Conservation (phyloP, 164 flowering plant species). For the Tetracentron sinense region DNA sequence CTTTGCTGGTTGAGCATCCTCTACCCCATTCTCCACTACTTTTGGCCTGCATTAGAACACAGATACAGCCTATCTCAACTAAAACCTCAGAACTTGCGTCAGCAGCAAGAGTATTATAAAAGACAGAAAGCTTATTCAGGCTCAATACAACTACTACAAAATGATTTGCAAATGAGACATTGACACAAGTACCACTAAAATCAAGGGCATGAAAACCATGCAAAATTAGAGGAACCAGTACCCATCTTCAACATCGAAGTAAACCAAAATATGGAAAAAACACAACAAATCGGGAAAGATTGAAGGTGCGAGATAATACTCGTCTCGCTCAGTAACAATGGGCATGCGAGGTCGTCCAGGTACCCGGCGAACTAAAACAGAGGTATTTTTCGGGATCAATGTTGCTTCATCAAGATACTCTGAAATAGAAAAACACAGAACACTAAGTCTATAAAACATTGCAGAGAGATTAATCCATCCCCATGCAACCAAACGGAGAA, state of each 20-base stretch:
- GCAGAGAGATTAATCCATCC: conserved; percentile 17
- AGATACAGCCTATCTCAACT: conserved; percentile 13
- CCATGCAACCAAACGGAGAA: conserved; percentile 12
- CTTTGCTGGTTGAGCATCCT: conserved; percentile 43
- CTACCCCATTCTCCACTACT: conserved; percentile 37
- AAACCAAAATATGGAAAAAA: no score
- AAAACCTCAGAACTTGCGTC: neutral
- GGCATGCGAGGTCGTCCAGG: conserved; percentile 95
- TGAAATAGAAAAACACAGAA: conserved; percentile 67
- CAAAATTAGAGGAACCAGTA: no score
- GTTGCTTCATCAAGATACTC: conserved; percentile 88
- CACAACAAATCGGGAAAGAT: no score
- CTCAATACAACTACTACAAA: no score
- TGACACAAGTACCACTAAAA: no score
- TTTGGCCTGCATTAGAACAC: conserved; percentile 55
- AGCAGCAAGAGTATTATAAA: neutral
- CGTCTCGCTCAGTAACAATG: conserved; percentile 70
- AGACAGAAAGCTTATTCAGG: no score
- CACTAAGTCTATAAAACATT: conserved; percentile 33
- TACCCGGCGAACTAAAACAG: conserved; percentile 86
- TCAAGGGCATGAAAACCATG: no score
- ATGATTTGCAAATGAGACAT: no score
- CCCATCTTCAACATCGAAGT: conserved; percentile 11
- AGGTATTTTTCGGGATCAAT: conserved; percentile 91
- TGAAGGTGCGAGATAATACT: conserved; percentile 56